Evolutionary conservation across 805 yeast genomes (phyloP).

Genomic region (Saccharomyces paradoxus): DNA sequence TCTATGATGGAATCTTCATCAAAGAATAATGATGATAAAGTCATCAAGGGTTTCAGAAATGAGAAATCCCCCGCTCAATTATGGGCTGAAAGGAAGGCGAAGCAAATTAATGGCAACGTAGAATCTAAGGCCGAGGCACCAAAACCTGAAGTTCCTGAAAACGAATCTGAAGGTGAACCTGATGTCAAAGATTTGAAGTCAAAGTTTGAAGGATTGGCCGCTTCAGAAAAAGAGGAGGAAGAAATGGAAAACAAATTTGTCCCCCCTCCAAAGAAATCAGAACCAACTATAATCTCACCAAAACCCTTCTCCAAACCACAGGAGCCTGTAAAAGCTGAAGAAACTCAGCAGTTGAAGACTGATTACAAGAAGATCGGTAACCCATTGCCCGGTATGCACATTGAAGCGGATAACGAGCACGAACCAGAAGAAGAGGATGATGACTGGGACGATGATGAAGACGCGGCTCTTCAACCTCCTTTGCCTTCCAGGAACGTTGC

Average conservation of each 20-base stretch:
- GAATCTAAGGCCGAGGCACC: slow-evolving; percentile 6
- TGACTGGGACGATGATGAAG: slow-evolving; percentile 23
- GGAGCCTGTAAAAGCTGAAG: slow-evolving; percentile 10
- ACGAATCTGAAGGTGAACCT: slow-evolving; percentile 19
- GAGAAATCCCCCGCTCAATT: slow-evolving; percentile 92
- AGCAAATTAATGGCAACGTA: slow-evolving; percentile 27
- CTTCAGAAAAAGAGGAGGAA: slow-evolving; percentile 14
- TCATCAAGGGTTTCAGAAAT: slow-evolving; percentile 52
- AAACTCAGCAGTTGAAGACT: slow-evolving; percentile 5
- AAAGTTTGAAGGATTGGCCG: slow-evolving; percentile 30
- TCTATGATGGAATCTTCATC: slow-evolving; percentile 7
- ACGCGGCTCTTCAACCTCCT: slow-evolving; percentile 6
- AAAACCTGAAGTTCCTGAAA: slow-evolving; percentile 15
- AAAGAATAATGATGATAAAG: slow-evolving; percentile 29
- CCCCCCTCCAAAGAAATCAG: slow-evolving; percentile 3
- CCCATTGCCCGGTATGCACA: slow-evolving; percentile 31
- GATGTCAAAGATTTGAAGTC: slow-evolving; percentile 32
- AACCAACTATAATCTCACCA: slow-evolving; percentile 27
- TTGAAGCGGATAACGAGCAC: slow-evolving; percentile 21
- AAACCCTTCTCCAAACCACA: slow-evolving; percentile 16
- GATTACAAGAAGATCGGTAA: slow-evolving; percentile 22
- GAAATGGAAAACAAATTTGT: slow-evolving; percentile 9
- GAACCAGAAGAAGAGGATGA: slow-evolving; percentile 13
- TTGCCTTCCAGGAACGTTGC: slow-evolving; percentile 9
- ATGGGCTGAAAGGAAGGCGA: slow-evolving; percentile 88